Evolutionary conservation across 1,284 basidiomycete genomes (phyloP).

Genomic region (Cystobasidiaceae sp.): DNA sequence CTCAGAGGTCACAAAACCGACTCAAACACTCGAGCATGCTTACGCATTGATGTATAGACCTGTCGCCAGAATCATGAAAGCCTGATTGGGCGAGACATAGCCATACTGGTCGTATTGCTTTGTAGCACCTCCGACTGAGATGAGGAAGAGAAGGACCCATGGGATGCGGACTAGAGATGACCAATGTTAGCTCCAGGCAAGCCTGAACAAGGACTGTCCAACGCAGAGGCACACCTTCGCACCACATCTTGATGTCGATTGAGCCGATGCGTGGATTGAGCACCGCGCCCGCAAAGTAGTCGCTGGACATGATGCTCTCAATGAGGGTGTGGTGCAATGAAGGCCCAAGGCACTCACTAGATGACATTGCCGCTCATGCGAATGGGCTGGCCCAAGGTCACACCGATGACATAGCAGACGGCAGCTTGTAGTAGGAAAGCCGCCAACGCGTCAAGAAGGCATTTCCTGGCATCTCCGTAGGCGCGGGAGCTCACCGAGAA

Average conservation of each 20-base stretch:
- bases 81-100: conserved; percentile 93
- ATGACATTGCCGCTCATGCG: conserved; percentile 90
- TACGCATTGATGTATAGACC: conserved; percentile 97
- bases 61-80: conserved; percentile 92
- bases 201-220: not conserved
- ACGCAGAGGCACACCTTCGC: conserved; percentile 9
- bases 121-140: conserved; percentile 84
- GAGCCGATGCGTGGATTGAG: conserved; percentile 91
- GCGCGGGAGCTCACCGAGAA: not conserved
- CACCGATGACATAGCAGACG: conserved; percentile 69
- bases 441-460: not conserved
- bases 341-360: conserved; percentile 57
- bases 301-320: too few relatives aligned
- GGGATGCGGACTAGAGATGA: conserved; percentile 74
- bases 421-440: conserved; percentile 62
- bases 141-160: conserved; percentile 92
- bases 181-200: not conserved
- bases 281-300: conserved; percentile 73
- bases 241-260: conserved; percentile 96
- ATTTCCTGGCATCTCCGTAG: too few relatives aligned
- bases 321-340: not conserved
- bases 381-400: conserved; percentile 65
- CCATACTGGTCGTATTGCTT: conserved; percentile 93
- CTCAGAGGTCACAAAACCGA: too few relatives aligned
- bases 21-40: too few relatives aligned